A percentile compares a stretch with the other conserved stretches of the same genome.
phyloP scores from a whole-genome alignment of 2,329 filamentous ascomycete species.

The Colletotrichum karsti region DNA sequence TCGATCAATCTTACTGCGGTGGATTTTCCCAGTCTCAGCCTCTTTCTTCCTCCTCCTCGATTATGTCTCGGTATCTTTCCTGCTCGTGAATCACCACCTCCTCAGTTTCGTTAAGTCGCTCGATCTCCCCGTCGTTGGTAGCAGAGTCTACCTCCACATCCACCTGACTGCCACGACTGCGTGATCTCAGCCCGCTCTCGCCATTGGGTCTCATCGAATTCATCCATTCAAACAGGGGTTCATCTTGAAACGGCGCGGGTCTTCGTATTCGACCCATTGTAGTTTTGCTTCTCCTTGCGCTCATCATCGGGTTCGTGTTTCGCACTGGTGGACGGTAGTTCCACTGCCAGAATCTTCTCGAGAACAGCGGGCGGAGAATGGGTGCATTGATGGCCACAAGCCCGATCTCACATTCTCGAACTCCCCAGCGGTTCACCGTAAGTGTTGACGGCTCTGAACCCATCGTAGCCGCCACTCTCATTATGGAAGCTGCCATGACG shows the following conservation, averaged over 20 bases:
- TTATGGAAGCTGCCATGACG: constrained; percentile 15
- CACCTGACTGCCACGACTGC: not conserved
- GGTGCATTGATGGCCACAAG: constrained; percentile 15
- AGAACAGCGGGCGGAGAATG: not conserved
- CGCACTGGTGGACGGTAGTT: constrained; percentile 7
- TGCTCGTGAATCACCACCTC: not conserved
- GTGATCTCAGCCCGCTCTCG: not conserved
- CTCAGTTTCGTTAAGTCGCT: not conserved
- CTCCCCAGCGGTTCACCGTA: constrained; percentile 17
- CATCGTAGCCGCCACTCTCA: constrained; percentile 16
- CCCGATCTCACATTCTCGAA: constrained; percentile 16
- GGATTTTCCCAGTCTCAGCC: no score
- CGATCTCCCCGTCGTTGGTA: not conserved
- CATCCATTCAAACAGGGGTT: constrained; percentile 2
- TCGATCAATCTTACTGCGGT: no score
- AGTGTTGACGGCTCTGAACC: constrained; percentile 14
- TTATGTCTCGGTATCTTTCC: no score
- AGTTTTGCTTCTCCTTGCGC: not conserved
- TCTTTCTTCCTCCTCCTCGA: no score
- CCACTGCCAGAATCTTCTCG: constrained; percentile 19
- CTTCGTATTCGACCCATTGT: not conserved
- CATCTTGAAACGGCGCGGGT: not conserved
- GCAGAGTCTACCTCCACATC: not conserved
- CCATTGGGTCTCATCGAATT: not conserved
- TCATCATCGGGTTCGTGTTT: not conserved